phyloP scores from a whole-genome alignment of 2,329 filamentous ascomycete genomes.

The Whalleya microplaca region DNA sequence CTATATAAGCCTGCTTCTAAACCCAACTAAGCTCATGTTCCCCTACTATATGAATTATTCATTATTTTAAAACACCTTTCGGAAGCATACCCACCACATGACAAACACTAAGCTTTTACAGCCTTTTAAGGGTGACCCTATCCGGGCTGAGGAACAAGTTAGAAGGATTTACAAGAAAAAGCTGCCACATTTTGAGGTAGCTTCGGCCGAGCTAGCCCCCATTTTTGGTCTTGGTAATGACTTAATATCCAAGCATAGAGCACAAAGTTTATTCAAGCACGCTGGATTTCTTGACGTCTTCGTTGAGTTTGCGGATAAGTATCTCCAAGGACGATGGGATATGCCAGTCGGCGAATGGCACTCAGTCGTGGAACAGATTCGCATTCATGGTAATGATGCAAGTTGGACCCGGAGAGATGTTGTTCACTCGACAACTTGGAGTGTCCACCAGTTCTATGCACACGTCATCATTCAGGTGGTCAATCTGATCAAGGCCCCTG shows the following conservation, averaged over 20 bases:
- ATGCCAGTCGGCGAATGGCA: conserved; percentile 23
- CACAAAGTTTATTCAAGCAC: conserved; percentile 27
- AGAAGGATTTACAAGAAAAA: conserved; percentile 21
- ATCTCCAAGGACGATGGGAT: conserved; percentile 15
- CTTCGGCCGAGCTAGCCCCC: conserved; percentile 23
- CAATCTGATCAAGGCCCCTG: conserved; percentile 8
- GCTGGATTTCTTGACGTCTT: conserved; percentile 16
- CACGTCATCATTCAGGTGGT: conserved; percentile 24
- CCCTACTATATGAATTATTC: too few species aligned
- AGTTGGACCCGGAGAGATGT: not conserved
- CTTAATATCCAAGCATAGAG: conserved; percentile 19
- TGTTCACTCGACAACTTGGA: conserved; percentile 1
- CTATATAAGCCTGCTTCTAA: too few species aligned
- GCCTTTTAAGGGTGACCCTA: conserved; percentile 19
- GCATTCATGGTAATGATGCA: not conserved
- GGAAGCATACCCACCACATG: not conserved
- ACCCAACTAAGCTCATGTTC: too few species aligned
- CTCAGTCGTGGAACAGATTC: conserved; percentile 13
- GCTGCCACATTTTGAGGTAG: conserved; percentile 19
- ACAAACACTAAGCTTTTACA: conserved; percentile 1
- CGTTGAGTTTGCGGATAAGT: conserved; percentile 21
- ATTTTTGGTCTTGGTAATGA: conserved; percentile 28
- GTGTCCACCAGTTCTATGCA: conserved; percentile 28
- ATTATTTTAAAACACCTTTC: not conserved
- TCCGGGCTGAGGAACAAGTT: conserved; percentile 19